phyloP scores from a whole-genome alignment of 2,329 filamentous ascomycete species.

The Cladosporium sp. region DNA sequence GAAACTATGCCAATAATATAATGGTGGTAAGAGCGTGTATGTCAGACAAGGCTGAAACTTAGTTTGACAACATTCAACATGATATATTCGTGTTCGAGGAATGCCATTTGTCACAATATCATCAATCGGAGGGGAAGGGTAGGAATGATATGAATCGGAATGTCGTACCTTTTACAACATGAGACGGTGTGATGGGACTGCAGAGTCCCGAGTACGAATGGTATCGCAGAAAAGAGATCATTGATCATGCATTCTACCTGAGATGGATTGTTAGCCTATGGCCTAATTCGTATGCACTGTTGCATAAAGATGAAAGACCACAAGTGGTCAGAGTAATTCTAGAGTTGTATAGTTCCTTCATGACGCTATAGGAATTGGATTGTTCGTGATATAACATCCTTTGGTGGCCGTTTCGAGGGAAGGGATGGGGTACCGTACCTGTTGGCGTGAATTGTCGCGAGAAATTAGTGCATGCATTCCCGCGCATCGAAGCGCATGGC shows the following conservation, averaged over 20 bases:
- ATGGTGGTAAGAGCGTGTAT: slow-evolving; percentile 14
- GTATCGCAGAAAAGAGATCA: not conserved
- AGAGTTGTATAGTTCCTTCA: slow-evolving; percentile 49
- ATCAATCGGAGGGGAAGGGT: slow-evolving; percentile 40
- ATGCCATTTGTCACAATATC: slow-evolving; percentile 61
- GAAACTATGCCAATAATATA: slow-evolving; percentile 9
- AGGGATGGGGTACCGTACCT: slow-evolving; percentile 2
- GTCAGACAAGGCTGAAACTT: slow-evolving; percentile 69
- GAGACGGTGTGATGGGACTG: not conserved
- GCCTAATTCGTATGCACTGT: not conserved
- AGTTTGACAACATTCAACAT: slow-evolving; percentile 57
- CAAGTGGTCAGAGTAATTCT: slow-evolving; percentile 50
- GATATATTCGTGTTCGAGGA: slow-evolving; percentile 58
- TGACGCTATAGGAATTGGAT: slow-evolving; percentile 53
- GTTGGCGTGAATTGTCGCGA: not conserved
- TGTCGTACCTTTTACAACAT: slow-evolving; percentile 15
- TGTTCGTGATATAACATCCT: slow-evolving; percentile 40
- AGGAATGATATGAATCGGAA: not conserved
- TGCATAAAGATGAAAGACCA: slow-evolving; percentile 4
- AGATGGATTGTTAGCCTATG: not conserved
- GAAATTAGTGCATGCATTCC: not conserved
- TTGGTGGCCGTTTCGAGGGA: slow-evolving; percentile 10
- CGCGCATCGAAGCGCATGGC: not conserved
- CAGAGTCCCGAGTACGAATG: not conserved
- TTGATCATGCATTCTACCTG: not conserved